Evolutionary conservation across 2,329 filamentous ascomycete species (phyloP).

Genomic region (Herpomyces periplanetae): DNA sequence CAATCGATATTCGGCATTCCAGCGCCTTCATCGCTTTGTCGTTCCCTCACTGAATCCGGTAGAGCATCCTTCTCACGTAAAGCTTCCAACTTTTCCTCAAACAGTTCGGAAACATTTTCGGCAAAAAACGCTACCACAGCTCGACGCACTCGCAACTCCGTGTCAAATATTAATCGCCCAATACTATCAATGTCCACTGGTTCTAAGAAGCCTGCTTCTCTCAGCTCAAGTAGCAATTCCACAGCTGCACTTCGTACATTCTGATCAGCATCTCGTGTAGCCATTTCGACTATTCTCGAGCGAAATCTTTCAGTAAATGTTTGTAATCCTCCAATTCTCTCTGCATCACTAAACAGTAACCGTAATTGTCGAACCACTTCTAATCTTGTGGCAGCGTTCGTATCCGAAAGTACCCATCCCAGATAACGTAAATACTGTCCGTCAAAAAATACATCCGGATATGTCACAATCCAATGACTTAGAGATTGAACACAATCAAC

Average conservation of each 20-base stretch:
- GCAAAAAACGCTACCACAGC: conserved; percentile 67
- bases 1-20: conserved; percentile 38
- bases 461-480: conserved; percentile 47
- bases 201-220: conserved; percentile 50
- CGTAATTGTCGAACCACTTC: conserved; percentile 53
- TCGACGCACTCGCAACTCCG: conserved; percentile 44
- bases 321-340: conserved; percentile 32
- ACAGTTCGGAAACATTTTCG: conserved; percentile 43
- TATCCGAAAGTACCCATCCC: conserved; percentile 75
- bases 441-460: conserved; percentile 63
- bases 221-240: conserved; percentile 37
- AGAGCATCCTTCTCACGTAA: conserved; percentile 39
- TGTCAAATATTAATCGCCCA: conserved; percentile 56
- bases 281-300: conserved; percentile 59
- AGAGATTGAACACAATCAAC: conserved; percentile 57
- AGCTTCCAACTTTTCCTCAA: conserved; percentile 39
- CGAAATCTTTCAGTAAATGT: conserved; percentile 82
- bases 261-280: conserved; percentile 41
- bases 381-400: conserved; percentile 27
- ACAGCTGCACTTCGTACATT: conserved; percentile 42
- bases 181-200: conserved; percentile 64
- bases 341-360: conserved; percentile 35
- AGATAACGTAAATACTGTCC: conserved; percentile 65
- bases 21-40: conserved; percentile 28
- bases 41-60: conserved; percentile 28